phyloP scores from a whole-genome alignment of 169 alveolate genomes.

The Plasmodium sp. region DNA sequence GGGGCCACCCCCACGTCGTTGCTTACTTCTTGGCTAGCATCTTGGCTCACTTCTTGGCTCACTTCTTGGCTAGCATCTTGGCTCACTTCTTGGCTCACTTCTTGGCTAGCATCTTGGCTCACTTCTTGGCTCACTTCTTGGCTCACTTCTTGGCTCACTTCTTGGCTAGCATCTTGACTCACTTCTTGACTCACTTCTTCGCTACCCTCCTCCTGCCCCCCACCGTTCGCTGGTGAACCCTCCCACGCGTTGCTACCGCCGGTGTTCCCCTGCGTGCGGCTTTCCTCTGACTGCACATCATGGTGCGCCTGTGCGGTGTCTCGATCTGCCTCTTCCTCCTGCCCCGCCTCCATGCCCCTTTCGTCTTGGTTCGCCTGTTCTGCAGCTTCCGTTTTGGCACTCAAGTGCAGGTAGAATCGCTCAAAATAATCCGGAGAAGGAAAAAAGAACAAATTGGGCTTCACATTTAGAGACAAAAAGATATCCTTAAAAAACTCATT shows the following conservation, averaged over 20 bases:
- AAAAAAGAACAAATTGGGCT: constrained; percentile 31
- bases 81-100: not conserved
- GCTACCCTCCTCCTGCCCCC: not conserved
- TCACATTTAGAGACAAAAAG: constrained; percentile 18
- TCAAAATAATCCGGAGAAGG: constrained; percentile 60
- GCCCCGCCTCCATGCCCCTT: not conserved
- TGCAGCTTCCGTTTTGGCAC: not conserved
- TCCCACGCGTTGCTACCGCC: not conserved
- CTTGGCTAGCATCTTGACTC: not conserved
- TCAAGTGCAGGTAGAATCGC: constrained; percentile 24
- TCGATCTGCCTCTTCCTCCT: not conserved
- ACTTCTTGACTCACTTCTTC: not conserved
- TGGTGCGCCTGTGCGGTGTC: not conserved
- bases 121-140: not conserved
- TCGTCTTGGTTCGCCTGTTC: not conserved
- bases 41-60: not conserved
- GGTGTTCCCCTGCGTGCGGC: not conserved
- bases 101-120: not conserved
- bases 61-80: not conserved
- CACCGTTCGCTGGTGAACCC: not conserved
- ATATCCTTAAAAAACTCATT: constrained; percentile 38
- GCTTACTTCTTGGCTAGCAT: not conserved
- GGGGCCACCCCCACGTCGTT: not conserved
- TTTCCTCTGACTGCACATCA: not conserved
- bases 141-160: too few relatives aligned